Evolutionary conservation across 2,329 filamentous ascomycete species (phyloP).

Genomic region (Trichoderma sp.): DNA sequence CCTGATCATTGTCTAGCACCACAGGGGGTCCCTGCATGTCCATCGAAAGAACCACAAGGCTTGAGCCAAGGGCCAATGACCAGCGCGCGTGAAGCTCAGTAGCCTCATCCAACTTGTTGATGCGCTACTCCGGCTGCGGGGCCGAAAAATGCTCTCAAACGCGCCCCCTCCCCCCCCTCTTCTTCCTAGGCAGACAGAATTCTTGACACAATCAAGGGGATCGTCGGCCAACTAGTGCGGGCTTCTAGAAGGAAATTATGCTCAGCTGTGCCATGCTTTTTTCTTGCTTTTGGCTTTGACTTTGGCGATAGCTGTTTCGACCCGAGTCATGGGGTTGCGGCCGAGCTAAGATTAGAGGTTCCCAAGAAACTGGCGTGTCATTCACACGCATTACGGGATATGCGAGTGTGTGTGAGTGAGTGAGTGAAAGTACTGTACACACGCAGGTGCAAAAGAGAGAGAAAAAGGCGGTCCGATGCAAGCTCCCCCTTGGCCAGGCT

Average conservation of each 20-base stretch:
- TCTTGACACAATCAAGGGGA: neutral
- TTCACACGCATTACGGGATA: neutral
- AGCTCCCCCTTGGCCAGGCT: conserved; percentile 3
- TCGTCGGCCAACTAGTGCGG: neutral
- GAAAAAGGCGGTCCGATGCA: conserved; percentile 7
- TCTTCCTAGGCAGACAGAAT: neutral
- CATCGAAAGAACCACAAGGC: conserved; percentile 1
- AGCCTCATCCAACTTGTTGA: neutral
- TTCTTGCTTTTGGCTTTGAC: neutral
- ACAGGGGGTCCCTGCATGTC: neutral
- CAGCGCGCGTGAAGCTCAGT: neutral
- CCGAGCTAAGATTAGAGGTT: neutral
- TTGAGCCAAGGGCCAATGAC: neutral
- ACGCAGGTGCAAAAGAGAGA: neutral
- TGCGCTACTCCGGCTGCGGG: conserved; percentile 18
- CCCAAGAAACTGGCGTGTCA: neutral
- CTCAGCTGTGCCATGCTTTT: neutral
- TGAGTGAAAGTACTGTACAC: neutral
- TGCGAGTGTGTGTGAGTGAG: neutral
- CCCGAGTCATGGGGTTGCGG: neutral
- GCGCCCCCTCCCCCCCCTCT: neutral
- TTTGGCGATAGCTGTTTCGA: neutral
- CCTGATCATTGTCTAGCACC: neutral
- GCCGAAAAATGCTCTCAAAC: conserved; percentile 3
- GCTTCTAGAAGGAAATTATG: conserved; percentile 7